phyloP scores from a whole-genome alignment of 331 rosid species.

The Malus hybrid region DNA sequence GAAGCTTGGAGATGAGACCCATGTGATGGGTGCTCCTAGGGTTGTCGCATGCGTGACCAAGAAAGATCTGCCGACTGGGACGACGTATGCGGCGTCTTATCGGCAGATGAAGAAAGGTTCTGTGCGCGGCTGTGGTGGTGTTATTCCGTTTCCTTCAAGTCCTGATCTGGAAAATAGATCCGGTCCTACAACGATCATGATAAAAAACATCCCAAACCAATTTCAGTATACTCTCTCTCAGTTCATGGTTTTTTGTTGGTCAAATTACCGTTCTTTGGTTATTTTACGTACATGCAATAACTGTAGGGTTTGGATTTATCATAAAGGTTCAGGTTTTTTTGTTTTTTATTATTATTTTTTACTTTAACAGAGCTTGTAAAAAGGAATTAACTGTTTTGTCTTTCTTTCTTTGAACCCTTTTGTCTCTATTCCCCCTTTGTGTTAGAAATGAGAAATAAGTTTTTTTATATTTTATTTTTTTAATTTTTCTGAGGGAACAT shows the following conservation, averaged over 20 bases:
- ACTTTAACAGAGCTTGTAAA: background rate
- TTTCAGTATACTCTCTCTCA: constrained; percentile 13
- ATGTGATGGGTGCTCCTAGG: background rate
- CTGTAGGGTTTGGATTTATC: too few relatives aligned
- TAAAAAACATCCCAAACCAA: constrained; percentile 52
- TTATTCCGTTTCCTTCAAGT: constrained; percentile 11
- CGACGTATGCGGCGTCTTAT: background rate
- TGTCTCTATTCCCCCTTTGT: background rate
- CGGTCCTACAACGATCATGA: constrained; percentile 34
- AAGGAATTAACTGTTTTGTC: background rate
- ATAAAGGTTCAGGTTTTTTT: background rate
- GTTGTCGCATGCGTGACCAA: background rate
- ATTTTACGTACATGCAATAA: background rate
- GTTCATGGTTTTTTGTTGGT: background rate
- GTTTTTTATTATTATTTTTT: background rate
- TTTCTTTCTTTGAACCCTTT: background rate
- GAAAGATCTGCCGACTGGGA: background rate
- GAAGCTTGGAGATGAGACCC: background rate
- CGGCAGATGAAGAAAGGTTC: too few relatives aligned
- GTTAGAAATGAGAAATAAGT: background rate
- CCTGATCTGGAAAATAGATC: constrained; percentile 1
- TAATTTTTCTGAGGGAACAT: background rate
- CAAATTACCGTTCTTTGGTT: background rate
- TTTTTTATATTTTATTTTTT: background rate
- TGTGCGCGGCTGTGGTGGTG: too few relatives aligned